Conservation (phyloP, 805 yeast genomes). For the Candida boleticola region DNA sequence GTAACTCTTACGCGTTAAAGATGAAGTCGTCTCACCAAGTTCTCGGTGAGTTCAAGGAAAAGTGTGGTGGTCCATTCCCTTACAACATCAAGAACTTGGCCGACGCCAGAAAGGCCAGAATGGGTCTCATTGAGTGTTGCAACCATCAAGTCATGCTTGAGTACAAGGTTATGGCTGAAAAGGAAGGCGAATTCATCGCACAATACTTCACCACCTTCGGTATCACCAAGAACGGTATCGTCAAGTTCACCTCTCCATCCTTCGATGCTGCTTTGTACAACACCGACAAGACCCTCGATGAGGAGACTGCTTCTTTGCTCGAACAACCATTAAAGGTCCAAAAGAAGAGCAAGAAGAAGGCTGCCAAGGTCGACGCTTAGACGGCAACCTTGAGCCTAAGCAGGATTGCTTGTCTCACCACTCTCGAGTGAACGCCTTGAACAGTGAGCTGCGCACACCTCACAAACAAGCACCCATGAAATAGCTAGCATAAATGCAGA, state of each 20-base stretch:
- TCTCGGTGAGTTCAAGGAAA: slow-evolving; percentile 64
- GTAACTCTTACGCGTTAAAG: slow-evolving; percentile 64
- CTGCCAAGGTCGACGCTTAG: no score
- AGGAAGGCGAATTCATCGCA: slow-evolving; percentile 63
- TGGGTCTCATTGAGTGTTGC: slow-evolving; percentile 71
- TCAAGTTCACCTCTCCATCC: slow-evolving; percentile 58
- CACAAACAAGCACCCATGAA: no score
- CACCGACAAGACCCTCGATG: slow-evolving; percentile 57
- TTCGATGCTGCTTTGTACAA: slow-evolving; percentile 49
- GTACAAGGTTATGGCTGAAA: slow-evolving; percentile 67
- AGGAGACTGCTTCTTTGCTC: slow-evolving; percentile 45
- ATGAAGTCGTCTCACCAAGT: slow-evolving; percentile 68
- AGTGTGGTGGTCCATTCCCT: slow-evolving; percentile 63
- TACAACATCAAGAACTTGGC: slow-evolving; percentile 62
- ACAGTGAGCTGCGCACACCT: no score
- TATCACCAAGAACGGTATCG: slow-evolving; percentile 68
- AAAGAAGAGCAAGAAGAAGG: slow-evolving; percentile 28
- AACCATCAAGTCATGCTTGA: slow-evolving; percentile 66
- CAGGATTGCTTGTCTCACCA: no score
- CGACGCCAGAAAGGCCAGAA: slow-evolving; percentile 68
- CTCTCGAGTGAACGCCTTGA: no score
- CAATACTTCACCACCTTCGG: slow-evolving; percentile 77
- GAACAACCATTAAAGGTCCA: slow-evolving; percentile 51
- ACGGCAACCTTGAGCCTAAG: no score
- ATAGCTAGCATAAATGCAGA: no score